Evolutionary conservation across 163 green algal species (phyloP).

Genomic region (Prototheca wickerhamii): DNA sequence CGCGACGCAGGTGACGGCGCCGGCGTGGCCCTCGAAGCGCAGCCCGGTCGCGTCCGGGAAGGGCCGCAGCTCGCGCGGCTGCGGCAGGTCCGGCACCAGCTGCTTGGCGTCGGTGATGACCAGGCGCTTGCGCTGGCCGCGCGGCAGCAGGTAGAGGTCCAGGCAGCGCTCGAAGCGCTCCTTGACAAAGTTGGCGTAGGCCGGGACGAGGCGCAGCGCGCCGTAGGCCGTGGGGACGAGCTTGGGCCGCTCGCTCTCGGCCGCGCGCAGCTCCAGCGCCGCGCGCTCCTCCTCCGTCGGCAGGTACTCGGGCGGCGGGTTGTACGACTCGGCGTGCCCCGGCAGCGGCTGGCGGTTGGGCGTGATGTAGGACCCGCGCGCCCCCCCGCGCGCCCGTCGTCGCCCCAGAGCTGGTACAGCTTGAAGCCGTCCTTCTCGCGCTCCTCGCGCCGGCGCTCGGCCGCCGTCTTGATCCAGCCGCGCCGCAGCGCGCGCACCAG

Average conservation of each 20-base stretch:
- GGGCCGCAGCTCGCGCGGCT: constrained; percentile 83
- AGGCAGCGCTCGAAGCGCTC: constrained; percentile 97
- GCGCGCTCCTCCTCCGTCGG: constrained; percentile 76
- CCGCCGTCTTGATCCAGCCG: constrained; percentile 72
- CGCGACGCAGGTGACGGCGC: constrained; percentile 49
- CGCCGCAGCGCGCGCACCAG: constrained; percentile 87
- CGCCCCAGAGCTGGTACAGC: constrained; percentile 87
- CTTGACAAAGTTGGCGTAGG: constrained; percentile 83
- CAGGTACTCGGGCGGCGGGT: constrained; percentile 90
- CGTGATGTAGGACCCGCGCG: constrained; percentile 74
- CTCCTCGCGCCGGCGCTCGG: too few species aligned
- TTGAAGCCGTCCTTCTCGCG: constrained; percentile 25
- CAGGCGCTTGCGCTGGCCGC: constrained; percentile 41
- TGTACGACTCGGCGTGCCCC: constrained; percentile 90
- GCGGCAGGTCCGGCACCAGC: constrained; percentile 91
- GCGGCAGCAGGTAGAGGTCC: constrained; percentile 95
- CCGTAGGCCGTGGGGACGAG: constrained; percentile 62
- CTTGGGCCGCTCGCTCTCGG: constrained; percentile 67
- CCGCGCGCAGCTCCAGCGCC: constrained; percentile 51
- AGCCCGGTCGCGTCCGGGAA: constrained; percentile 78
- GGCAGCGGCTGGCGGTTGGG: constrained; percentile 81
- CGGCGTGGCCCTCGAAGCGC: constrained; percentile 64
- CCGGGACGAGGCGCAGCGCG: constrained; percentile 66
- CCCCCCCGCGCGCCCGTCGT: constrained; percentile 51
- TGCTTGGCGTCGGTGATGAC: constrained; percentile 58